Evolutionary conservation across 2,329 filamentous ascomycete genomes (phyloP).

Genomic region (Fusarium chlamydosporum): DNA sequence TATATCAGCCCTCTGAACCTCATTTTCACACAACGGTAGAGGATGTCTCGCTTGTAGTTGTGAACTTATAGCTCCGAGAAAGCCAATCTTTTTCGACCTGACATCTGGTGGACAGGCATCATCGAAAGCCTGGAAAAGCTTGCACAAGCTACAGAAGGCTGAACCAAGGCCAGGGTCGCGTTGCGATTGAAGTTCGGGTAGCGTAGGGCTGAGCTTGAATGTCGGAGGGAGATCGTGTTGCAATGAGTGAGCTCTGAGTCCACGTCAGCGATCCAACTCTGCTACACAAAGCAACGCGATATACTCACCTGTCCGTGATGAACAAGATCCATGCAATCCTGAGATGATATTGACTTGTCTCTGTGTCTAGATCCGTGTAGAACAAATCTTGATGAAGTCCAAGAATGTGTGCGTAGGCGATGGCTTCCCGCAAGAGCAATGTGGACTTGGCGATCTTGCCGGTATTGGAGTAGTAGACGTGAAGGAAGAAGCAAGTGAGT

Average conservation of each 20-base stretch:
- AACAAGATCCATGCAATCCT: conserved; percentile 33
- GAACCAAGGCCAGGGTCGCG: conserved; percentile 6
- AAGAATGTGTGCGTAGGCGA: conserved; percentile 29
- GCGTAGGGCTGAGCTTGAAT: conserved; percentile 32
- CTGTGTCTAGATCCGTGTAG: conserved; percentile 6
- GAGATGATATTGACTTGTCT: conserved; percentile 15
- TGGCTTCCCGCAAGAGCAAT: conserved; percentile 22
- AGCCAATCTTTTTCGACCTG: conserved; percentile 12
- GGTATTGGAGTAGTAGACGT: conserved; percentile 26
- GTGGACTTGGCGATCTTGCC: conserved; percentile 31
- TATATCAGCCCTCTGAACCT: conserved; percentile 24
- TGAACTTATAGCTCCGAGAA: conserved; percentile 25
- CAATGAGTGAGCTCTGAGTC: conserved; percentile 22
- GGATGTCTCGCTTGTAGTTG: conserved; percentile 7
- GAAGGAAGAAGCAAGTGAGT: conserved; percentile 31
- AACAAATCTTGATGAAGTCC: conserved; percentile 30
- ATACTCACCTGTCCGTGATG: conserved; percentile 23
- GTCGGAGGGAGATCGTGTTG: conserved; percentile 30
- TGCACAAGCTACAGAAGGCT: conserved; percentile 31
- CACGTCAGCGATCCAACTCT: neutral
- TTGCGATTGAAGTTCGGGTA: conserved; percentile 11
- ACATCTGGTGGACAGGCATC: conserved; percentile 25
- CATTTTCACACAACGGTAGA: conserved; percentile 21
- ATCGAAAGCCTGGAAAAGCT: conserved; percentile 30
- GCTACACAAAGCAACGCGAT: neutral